Evolutionary conservation across 2,329 filamentous ascomycete species (phyloP), one percentile per base, ranked within the genome.

Genomic region (Ampelomyces quisqualis): DNA sequence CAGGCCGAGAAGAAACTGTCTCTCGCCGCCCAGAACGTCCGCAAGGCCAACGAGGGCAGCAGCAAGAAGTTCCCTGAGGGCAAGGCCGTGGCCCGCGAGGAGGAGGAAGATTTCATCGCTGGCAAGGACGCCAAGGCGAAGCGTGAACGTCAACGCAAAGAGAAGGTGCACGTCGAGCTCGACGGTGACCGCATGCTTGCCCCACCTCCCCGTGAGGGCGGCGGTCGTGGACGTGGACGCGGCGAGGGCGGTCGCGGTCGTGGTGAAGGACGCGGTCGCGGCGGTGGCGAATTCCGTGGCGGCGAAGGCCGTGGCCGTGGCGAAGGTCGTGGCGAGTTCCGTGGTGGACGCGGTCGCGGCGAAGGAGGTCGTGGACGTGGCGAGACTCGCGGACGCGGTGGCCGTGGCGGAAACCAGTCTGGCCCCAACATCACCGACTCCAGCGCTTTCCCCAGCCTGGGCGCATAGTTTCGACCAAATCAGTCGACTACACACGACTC

Each of bases 51-150:
- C 78, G 90, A 96, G 78, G 90, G 90, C 65, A 80, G 77, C 77
- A 88, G 89, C 78, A 91, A 93, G 82, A 93, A 96, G 81, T 95
- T 90, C 88, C 87, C 86, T 64, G 78, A 80, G 63, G 90, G 89
- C 69, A 94, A 90, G 78, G 73, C 77, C 51, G 60, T 82, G 60
- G 62, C 69, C 62, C 77, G 75, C 55, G 68, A 68, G 45, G 69
- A 77, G 33, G 79, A 80, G 39, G 83, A 89, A 61, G 82, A 86
- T 55, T 96, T 88, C 81, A 85, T 95, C 67, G 74, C 85, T 63
- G 83, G 79, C 59, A 71, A 78, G 55, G 78, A 76, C 50, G 85
- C 85, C 75, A 96, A 96, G 85, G 73, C 82, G 70, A 75, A 74
- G 68, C 87, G 88, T 68, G 83, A 91, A 77, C 88, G 89, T 68